Evolutionary conservation across 495 filamentous ascomycete genomes (phyloP), one percentile per base, ranked within the genome.

Genomic region (Penicillium ucsense): DNA sequence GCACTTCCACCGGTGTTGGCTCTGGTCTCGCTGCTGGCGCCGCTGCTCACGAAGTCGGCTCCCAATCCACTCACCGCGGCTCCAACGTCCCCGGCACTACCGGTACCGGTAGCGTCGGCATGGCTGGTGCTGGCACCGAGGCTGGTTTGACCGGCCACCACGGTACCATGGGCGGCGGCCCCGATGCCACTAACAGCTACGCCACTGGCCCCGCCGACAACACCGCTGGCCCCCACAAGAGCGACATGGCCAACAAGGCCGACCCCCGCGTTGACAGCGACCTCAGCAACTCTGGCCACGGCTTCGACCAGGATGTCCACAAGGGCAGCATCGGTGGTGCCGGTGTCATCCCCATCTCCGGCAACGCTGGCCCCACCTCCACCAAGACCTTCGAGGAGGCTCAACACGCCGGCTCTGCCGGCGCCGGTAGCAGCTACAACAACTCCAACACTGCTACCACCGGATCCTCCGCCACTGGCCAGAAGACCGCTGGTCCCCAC

Each of bases 191-290:
- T 55, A 60, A 52, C 43, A 49, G 51, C 6, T 4, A 29, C 10
- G 41, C 46, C 53, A 50, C 49, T 31, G 61, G 50, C 27, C 53
- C 58, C 20, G 51, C 41, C 33, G 47, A 51, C 8, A 50, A 55
- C 11, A 66, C 63, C 38, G 55, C 65, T 8, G 73, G 72, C 11
- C 73, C 70, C 33, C 73, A 76, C 38, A 27, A 55, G 38, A 69
- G 66, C 49, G 71, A 76, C 54, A 40, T 71, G 10, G 64, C 53
- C 37, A 75, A 75, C 61, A 64, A 67, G 49, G 50, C 60, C 28
- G 78, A 82, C 50, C 78, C 78, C 29, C 68, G 72, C 36, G 66
- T 77, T 11, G 68, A 74, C 50, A 66, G 63, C 27, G 65, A 68
- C 48, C 51, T 51, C n/a, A 76, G 79, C 50, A 64, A 73, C 31